Percentiles rank a stretch among this genome's conserved stretches.
Evolutionary conservation across 129 eudicot genomes (phyloP).

Genomic region (Pseudognaphalium luteoalbum): DNA sequence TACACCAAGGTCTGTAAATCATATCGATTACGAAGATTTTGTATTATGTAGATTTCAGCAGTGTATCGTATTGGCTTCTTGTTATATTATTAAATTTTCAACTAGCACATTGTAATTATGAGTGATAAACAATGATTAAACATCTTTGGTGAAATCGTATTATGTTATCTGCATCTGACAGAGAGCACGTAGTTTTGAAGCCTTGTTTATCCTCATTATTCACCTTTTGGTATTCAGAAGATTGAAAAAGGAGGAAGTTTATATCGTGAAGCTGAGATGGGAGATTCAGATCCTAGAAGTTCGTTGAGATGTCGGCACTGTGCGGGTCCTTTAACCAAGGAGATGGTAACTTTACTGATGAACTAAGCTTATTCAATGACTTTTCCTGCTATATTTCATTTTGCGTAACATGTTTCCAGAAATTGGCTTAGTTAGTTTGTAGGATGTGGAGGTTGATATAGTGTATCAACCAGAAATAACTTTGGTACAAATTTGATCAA

Average conservation of each 20-base stretch:
- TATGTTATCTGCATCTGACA: conserved; percentile 5
- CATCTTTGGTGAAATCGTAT: neutral
- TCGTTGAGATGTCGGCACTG: conserved; percentile 70
- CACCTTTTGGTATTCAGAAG: conserved; percentile 13
- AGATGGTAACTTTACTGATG: conserved; percentile 45
- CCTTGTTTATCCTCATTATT: neutral
- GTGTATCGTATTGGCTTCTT: no score
- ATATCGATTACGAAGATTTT: no score
- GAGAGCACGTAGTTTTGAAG: neutral
- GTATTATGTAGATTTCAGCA: no score
- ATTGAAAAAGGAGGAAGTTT: conserved; percentile 13
- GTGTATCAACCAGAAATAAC: neutral
- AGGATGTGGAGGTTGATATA: neutral
- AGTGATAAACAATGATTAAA: neutral
- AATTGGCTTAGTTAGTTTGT: neutral
- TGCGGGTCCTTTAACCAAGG: conserved; percentile 85
- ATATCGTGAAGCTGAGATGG: conserved; percentile 37
- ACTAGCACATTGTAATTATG: no score
- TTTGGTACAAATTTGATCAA: neutral
- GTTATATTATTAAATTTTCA: no score
- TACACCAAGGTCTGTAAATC: no score
- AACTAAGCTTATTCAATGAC: conserved; percentile 16
- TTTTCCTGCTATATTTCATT: neutral
- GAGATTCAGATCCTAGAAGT: conserved; percentile 36
- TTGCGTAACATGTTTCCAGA: neutral